Percentiles rank a stretch among this genome's conserved stretches.
Conservation (phyloP, 2,329 filamentous ascomycete genomes). For the Chaetomiaceae sp. region DNA sequence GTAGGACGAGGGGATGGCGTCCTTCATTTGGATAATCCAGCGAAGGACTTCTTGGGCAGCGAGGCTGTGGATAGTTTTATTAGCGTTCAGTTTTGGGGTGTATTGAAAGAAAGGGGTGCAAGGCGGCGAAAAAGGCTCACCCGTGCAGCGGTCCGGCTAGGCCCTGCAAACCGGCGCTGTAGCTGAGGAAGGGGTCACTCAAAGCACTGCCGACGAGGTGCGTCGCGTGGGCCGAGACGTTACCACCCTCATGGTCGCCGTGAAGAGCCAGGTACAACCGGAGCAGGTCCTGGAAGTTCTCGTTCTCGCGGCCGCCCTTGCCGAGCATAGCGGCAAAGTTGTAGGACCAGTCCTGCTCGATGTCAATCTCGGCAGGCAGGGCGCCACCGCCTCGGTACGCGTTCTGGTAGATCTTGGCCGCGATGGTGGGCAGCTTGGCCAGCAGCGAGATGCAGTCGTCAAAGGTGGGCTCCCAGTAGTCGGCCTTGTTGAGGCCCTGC, state of each 20-base stretch:
- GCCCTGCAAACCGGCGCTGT: slow-evolving; percentile 91
- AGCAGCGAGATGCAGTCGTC: slow-evolving; percentile 91
- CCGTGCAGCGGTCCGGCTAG: slow-evolving; percentile 89
- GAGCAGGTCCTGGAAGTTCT: slow-evolving; percentile 92
- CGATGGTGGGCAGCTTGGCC: slow-evolving; percentile 93
- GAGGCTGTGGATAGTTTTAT: slow-evolving; percentile 48
- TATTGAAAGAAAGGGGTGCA: not conserved
- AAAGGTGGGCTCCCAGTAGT: slow-evolving; percentile 98
- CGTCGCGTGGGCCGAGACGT: slow-evolving; percentile 92
- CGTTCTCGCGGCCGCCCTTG: slow-evolving; percentile 80
- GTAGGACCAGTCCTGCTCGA: slow-evolving; percentile 92
- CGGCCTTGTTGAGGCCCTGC: slow-evolving; percentile 83
- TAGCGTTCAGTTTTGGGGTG: not conserved
- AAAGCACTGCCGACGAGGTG: slow-evolving; percentile 93
- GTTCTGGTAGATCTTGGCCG: slow-evolving; percentile 96
- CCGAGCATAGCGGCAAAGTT: slow-evolving; percentile 97
- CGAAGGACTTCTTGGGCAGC: slow-evolving; percentile 95
- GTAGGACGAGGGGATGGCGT: slow-evolving; percentile 73
- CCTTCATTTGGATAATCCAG: slow-evolving; percentile 96
- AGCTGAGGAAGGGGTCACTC: slow-evolving; percentile 91
- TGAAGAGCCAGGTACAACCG: slow-evolving; percentile 93
- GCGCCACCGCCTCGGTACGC: slow-evolving; percentile 70
- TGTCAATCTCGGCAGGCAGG: slow-evolving; percentile 71
- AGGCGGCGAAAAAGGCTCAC: slow-evolving; percentile 42
- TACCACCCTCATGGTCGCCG: slow-evolving; percentile 96